Conservation (phyloP, 2,329 filamentous ascomycete genomes). For the Taxawa tesnikishii region DNA sequence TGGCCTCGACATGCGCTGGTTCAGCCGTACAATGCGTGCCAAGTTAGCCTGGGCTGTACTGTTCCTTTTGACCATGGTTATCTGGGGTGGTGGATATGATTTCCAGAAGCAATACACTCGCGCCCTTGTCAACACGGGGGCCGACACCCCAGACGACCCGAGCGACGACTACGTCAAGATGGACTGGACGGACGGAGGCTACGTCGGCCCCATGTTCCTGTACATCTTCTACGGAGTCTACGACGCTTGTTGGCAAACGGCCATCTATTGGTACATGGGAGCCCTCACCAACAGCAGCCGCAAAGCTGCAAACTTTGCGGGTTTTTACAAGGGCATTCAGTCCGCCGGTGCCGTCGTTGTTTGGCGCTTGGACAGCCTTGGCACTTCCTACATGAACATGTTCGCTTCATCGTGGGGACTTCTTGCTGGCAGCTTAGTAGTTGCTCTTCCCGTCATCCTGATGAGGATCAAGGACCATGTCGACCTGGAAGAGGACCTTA, state of each 20-base stretch:
- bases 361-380: slow-evolving; percentile 54
- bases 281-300: slow-evolving; percentile 84
- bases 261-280: slow-evolving; percentile 93
- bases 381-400: slow-evolving; percentile 55
- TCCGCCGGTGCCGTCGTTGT: slow-evolving; percentile 73
- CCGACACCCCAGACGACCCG: no score
- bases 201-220: slow-evolving; percentile 70
- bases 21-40: slow-evolving; percentile 56
- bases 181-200: slow-evolving; percentile 59
- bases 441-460: slow-evolving; percentile 70
- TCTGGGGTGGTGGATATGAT: slow-evolving; percentile 75
- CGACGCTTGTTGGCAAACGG: slow-evolving; percentile 83
- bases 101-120: slow-evolving; percentile 54
- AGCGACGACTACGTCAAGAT: slow-evolving; percentile 22
- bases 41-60: slow-evolving; percentile 50
- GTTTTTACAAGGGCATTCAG: slow-evolving; percentile 83
- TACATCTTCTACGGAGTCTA: slow-evolving; percentile 87
- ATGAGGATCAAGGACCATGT: slow-evolving; percentile 72
- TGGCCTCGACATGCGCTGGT: slow-evolving; percentile 45
- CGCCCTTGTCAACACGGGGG: slow-evolving; percentile 14
- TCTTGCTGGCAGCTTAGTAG: slow-evolving; percentile 57
- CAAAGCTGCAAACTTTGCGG: slow-evolving; percentile 82
- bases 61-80: slow-evolving; percentile 57
- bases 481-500: slow-evolving; percentile 67
- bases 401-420: slow-evolving; percentile 70